phyloP scores from a whole-genome alignment of 2,329 filamentous ascomycete genomes.

The Aspergillus brunneoviolaceus region DNA sequence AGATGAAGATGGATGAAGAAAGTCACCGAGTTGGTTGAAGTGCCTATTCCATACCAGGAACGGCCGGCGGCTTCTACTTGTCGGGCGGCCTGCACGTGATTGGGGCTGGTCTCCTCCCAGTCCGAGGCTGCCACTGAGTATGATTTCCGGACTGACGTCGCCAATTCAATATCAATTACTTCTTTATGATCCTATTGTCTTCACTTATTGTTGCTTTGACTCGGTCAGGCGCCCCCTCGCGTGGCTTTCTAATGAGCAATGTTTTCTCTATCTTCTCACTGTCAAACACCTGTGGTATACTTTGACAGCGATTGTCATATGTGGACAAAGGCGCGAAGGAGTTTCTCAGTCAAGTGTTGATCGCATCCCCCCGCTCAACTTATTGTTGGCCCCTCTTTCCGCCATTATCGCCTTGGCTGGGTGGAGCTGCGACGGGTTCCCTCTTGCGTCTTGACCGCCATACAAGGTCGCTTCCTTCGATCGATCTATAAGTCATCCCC shows the following conservation, averaged over 20 bases:
- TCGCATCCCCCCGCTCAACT: background rate
- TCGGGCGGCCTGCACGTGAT: background rate
- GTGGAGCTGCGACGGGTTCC: background rate
- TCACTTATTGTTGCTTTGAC: background rate
- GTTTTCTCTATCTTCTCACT: too few relatives aligned
- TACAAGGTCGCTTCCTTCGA: background rate
- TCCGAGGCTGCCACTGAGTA: background rate
- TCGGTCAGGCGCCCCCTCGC: background rate
- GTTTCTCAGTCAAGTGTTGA: background rate
- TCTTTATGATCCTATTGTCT: background rate
- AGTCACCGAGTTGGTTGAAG: background rate
- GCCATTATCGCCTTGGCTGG: background rate
- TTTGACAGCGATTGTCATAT: background rate
- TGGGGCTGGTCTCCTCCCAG: background rate
- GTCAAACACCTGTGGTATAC: background rate
- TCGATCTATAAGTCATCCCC: background rate
- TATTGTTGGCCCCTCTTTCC: background rate
- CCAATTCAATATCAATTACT: background rate
- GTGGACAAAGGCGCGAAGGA: background rate
- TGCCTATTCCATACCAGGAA: background rate
- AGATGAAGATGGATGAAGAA: background rate
- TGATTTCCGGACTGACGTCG: background rate
- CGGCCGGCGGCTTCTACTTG: background rate
- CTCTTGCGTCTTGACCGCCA: background rate
- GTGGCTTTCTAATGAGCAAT: too few relatives aligned